phyloP scores from a whole-genome alignment of 108 stramenopile species.

The Conticribra guillardii region DNA sequence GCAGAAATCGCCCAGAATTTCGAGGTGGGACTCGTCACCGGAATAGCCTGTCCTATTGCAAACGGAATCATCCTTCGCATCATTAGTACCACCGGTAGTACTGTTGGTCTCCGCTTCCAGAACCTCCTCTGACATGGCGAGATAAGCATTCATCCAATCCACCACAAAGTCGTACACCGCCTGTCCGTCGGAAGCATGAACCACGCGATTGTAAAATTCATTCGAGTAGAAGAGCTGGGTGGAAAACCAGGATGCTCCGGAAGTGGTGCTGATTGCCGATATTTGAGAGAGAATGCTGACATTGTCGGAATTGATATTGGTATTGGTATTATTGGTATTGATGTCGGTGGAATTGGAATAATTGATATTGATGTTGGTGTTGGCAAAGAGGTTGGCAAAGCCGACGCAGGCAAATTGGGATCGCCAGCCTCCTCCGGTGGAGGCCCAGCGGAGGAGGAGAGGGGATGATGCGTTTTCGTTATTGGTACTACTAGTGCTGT shows the following conservation, averaged over 20 bases:
- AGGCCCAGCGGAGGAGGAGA: constrained; percentile 38
- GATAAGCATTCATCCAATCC: constrained; percentile 45
- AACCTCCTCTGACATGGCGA: too few relatives aligned
- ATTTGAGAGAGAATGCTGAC: constrained; percentile 4
- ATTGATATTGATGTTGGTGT: background rate
- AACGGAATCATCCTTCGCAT: constrained; percentile 2
- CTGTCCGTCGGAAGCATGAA: constrained; percentile 14
- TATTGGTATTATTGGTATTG: constrained; percentile 14
- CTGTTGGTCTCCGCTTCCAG: too few relatives aligned
- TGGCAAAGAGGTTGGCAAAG: constrained; percentile 35
- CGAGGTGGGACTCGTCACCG: background rate
- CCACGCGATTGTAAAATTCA: constrained; percentile 34
- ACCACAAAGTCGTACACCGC: constrained; percentile 36
- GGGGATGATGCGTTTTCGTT: too few relatives aligned
- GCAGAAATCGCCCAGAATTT: constrained; percentile 10
- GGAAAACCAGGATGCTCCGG: constrained; percentile 45
- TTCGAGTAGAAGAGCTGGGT: constrained; percentile 46
- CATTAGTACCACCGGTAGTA: background rate
- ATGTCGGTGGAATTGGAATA: background rate
- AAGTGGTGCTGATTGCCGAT: constrained; percentile 18
- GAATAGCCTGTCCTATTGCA: background rate
- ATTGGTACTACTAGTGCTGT: too few relatives aligned
- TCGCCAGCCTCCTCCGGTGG: constrained; percentile 54
- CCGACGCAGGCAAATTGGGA: constrained; percentile 34
- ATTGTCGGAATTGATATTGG: constrained; percentile 5